These are phyloP conservation scores for Aureobasidium pullulans DNA, from an alignment of 2,329 filamentous ascomycete species.

Conservation along the genomic window DNA sequence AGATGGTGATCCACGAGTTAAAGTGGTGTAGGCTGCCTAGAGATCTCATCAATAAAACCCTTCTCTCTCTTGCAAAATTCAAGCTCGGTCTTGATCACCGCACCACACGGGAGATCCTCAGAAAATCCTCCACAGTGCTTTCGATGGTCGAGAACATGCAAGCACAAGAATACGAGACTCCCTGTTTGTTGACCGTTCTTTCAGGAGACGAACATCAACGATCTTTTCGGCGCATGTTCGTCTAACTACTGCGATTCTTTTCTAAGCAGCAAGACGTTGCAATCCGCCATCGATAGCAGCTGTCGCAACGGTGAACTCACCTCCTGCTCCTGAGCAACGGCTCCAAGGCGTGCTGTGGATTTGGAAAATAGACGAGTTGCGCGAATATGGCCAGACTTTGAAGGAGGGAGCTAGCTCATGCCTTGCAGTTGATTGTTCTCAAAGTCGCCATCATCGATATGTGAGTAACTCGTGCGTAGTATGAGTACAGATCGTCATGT, in stretches of 20 bases:
- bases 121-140: not conserved
- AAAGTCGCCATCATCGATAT: not conserved
- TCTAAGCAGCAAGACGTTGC: not conserved
- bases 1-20: not conserved
- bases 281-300: not conserved
- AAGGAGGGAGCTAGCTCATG: not conserved
- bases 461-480: not conserved
- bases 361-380: not conserved
- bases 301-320: slow-evolving; percentile 10
- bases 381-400: not conserved
- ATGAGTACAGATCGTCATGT: not conserved
- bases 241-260: not conserved
- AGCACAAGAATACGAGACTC: slow-evolving; percentile 1
- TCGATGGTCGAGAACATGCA: not conserved
- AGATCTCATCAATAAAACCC: not conserved
- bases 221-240: too few relatives aligned
- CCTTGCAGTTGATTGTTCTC: not conserved
- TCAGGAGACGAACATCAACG: not conserved
- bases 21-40: not conserved
- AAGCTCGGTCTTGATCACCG: not conserved
- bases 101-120: not conserved
- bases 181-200: not conserved
- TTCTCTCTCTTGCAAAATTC: not conserved
- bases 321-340: slow-evolving; percentile 13
- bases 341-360: not conserved